phyloP scores from a whole-genome alignment of 805 yeast species.

The Komagataella kurtzmanii region DNA sequence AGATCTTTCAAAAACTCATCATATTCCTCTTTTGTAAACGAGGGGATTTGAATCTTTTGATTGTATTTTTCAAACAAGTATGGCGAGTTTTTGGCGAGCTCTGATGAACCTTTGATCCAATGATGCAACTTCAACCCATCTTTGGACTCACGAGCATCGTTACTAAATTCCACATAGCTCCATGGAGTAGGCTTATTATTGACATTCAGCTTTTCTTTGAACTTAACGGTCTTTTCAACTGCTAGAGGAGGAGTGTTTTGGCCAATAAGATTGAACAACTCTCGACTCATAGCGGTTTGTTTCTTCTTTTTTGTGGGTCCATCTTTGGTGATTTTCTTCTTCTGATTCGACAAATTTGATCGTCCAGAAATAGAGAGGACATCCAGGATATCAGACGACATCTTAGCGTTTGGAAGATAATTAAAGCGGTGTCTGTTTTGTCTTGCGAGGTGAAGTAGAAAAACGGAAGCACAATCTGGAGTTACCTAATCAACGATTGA shows the following conservation, averaged over 20 bases:
- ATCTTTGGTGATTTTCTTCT: slow-evolving; percentile 24
- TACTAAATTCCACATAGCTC: slow-evolving; percentile 53
- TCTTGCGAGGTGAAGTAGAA: too few species aligned
- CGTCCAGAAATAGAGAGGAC: slow-evolving; percentile 52
- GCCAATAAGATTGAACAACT: slow-evolving; percentile 77
- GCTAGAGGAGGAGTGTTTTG: slow-evolving; percentile 80
- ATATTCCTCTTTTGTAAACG: slow-evolving; percentile 49
- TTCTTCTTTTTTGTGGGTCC: slow-evolving; percentile 20
- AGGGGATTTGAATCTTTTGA: slow-evolving; percentile 55
- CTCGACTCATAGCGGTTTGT: slow-evolving; percentile 69
- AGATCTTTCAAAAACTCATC: slow-evolving; percentile 31
- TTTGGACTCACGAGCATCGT: slow-evolving; percentile 25
- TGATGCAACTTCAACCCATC: slow-evolving; percentile 50
- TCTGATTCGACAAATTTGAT: slow-evolving; percentile 20
- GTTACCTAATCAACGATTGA: not conserved
- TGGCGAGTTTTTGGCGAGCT: slow-evolving; percentile 26
- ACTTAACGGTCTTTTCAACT: slow-evolving; percentile 36
- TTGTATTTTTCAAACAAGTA: slow-evolving; percentile 69
- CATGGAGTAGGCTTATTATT: slow-evolving; percentile 68
- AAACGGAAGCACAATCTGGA: not conserved
- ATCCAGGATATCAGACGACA: slow-evolving; percentile 55
- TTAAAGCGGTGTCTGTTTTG: too few species aligned
- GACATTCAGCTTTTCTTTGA: slow-evolving; percentile 52
- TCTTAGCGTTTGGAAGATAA: slow-evolving; percentile 1
- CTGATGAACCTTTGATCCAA: slow-evolving; percentile 75